Evolutionary conservation across 495 filamentous ascomycete species (phyloP), one percentile per base, ranked within the genome.

Genomic region (Penicillium herquei): DNA sequence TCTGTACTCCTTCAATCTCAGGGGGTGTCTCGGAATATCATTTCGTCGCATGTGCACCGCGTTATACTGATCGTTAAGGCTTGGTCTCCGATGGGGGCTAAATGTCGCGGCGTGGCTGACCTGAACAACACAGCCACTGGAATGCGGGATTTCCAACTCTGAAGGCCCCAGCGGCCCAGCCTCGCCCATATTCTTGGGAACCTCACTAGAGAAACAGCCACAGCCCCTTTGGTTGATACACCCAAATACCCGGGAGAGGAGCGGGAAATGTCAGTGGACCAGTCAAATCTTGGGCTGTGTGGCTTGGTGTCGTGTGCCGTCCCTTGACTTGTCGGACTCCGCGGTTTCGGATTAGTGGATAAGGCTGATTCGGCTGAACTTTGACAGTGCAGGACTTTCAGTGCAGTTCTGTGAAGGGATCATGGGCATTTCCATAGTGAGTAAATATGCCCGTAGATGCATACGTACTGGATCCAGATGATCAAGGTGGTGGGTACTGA

Each of bases 301-400:
- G 40, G n/a, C 17, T 43, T 9, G 14, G 16, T 34, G 30, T 49
- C 48, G 35, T 31, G 49, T 52, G 49, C 49, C 35, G 49, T 30
- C 37, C 48, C 33, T 26, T 17, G 21, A 16, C 26, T 50, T 50
- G 34, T 33, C 45, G 21, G 45, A 33, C 21, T 49, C 13, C 47
- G 16, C 33, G 48, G 48, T 51, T 51, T 51, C 33, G 16, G 7
- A 40, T 51, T 10, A 21, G 48, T 51, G 33, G 33, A 51, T 40
- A 41, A 51, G 18, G 49, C 12, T 51, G 49, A 51, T 7, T 49
- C 42, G 16, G 42, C 42, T 13, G 26, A 30, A 43, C 40, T 9
- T 39, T 11, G 6, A 39, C 1, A 39, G 37, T n/a, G 11, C 14
- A 39, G 10, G n/a, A n/a, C n/a, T n/a, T n/a, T n/a, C n/a, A n/a